A percentile compares a stretch with the other conserved stretches of the same genome.
phyloP scores from a whole-genome alignment of 306 rosid species.

The Dalbergia cochinchinensis region DNA sequence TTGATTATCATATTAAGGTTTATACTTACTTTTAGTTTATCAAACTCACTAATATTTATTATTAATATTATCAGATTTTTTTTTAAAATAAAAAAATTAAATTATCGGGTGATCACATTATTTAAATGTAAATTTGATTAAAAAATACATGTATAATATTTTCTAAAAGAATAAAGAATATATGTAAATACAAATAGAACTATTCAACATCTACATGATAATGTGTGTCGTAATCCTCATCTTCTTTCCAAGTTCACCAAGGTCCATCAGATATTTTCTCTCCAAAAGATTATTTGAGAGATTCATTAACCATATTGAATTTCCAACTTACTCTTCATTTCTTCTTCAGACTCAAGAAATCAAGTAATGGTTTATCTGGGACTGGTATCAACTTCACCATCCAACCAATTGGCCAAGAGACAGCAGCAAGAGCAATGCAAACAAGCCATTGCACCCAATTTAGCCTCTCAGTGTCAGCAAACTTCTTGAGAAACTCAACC shows the following conservation, averaged over 20 bases:
- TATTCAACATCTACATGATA: too few relatives aligned
- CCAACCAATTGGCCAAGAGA: slow-evolving; percentile 55
- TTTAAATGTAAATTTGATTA: not conserved
- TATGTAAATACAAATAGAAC: not conserved
- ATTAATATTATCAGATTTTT: too few relatives aligned
- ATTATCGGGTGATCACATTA: too few relatives aligned
- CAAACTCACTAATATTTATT: too few relatives aligned
- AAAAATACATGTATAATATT: not conserved
- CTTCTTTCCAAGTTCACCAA: too few relatives aligned
- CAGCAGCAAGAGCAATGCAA: slow-evolving; percentile 42
- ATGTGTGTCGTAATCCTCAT: too few relatives aligned
- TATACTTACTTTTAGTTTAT: too few relatives aligned
- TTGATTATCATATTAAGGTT: too few relatives aligned
- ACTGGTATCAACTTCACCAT: slow-evolving; percentile 51
- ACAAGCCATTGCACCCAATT: slow-evolving; percentile 47
- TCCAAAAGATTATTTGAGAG: too few relatives aligned
- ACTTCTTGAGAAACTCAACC: slow-evolving; percentile 56
- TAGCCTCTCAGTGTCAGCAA: slow-evolving; percentile 51
- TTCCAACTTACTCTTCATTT: not conserved
- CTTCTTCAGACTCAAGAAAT: slow-evolving; percentile 1
- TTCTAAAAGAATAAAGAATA: not conserved
- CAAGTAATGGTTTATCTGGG: slow-evolving; percentile 44
- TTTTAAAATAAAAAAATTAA: too few relatives aligned
- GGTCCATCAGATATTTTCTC: too few relatives aligned
- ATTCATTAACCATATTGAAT: not conserved